These are phyloP conservation scores for Trichoderma afroharzianum DNA, from an alignment of 2,329 filamentous ascomycete species.

Conservation along the genomic window DNA sequence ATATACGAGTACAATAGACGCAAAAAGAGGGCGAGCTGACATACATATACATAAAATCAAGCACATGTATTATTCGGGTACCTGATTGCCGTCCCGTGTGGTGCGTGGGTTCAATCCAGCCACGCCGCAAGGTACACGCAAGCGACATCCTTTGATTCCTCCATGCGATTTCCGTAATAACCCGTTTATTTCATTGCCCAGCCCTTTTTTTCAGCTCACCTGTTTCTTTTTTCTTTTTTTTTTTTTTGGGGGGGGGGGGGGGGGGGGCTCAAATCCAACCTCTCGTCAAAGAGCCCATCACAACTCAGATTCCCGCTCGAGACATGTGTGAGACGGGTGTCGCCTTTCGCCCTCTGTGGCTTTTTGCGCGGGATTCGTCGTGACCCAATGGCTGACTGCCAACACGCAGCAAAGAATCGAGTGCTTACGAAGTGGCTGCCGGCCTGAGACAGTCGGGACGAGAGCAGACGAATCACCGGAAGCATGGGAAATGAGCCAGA, in stretches of 20 bases:
- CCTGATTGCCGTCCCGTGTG: not conserved
- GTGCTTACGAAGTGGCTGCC: conserved; percentile 10
- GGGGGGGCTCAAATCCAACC: not conserved
- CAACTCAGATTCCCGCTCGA: not conserved
- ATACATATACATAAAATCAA: not conserved
- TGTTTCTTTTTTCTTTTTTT: not conserved
- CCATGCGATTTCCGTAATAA: not conserved
- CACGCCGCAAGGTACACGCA: conserved; percentile 6
- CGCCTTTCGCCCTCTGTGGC: conserved; percentile 1
- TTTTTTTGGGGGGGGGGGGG: no score
- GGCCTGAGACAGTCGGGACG: conserved; percentile 5
- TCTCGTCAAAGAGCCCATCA: not conserved
- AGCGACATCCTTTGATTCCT: not conserved
- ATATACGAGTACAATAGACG: not conserved
- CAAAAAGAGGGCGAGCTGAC: not conserved
- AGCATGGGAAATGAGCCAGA: not conserved
- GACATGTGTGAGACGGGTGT: not conserved
- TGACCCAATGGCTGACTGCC: conserved; percentile 4
- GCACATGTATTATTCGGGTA: not conserved
- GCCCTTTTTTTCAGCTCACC: conserved; percentile 5
- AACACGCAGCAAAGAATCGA: not conserved
- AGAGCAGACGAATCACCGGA: not conserved
- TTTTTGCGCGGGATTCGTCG: not conserved
- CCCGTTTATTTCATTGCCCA: not conserved
- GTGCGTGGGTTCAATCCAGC: not conserved